Conservation (phyloP, 2,329 filamentous ascomycete genomes). For the Epichloe aotearoae region DNA sequence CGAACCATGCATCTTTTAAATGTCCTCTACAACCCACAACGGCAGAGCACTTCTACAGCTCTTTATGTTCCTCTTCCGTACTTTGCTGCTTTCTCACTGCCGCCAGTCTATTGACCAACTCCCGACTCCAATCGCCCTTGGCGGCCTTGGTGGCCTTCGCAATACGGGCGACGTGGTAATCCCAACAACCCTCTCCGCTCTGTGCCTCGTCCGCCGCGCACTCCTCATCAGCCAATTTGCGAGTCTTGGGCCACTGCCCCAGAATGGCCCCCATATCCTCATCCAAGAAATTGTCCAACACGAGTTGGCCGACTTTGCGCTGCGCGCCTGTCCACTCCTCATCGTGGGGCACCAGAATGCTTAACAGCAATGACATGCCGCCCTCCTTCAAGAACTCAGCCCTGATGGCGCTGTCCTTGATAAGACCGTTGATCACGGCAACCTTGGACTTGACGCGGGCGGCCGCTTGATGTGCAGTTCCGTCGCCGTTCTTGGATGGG, state of each 20-base stretch:
- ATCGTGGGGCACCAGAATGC: conserved; percentile 35
- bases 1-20: too few species aligned
- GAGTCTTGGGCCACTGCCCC: conserved; percentile 39
- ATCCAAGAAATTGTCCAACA: conserved; percentile 55
- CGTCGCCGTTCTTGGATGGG: conserved; percentile 12
- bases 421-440: conserved; percentile 39
- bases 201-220: conserved; percentile 21
- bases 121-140: conserved; percentile 32
- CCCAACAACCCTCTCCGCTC: conserved; percentile 43
- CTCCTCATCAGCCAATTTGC: conserved; percentile 19
- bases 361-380: conserved; percentile 42
- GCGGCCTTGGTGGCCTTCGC: conserved; percentile 23
- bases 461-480: conserved; percentile 12
- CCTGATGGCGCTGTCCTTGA: conserved; percentile 40
- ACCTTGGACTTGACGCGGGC: conserved; percentile 27
- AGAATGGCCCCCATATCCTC: conserved; percentile 45
- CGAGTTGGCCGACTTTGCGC: conserved; percentile 42
- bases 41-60: conserved; percentile 18
- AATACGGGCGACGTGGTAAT: conserved; percentile 34
- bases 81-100: conserved; percentile 14
- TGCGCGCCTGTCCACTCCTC: conserved; percentile 36
- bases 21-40: too few species aligned
- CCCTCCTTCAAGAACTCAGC: conserved; percentile 39
- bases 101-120: conserved; percentile 24
- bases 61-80: conserved; percentile 14